phyloP scores from a whole-genome alignment of 2,329 filamentous ascomycete species.

The Venturia nashicola region DNA sequence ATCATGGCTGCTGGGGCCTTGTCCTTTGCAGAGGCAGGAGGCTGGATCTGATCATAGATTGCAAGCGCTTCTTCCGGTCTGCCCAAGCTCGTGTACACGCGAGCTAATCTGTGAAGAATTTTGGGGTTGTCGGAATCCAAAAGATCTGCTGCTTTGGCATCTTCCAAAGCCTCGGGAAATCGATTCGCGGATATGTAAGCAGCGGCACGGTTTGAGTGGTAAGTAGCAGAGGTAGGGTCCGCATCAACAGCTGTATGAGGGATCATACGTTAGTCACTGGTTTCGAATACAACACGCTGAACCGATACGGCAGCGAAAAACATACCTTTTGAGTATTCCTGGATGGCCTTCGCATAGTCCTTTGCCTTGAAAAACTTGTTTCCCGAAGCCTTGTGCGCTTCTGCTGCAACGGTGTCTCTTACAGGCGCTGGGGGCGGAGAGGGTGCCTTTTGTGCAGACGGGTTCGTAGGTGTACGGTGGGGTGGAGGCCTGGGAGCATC shows the following conservation, averaged over 20 bases:
- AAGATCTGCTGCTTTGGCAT: conserved; percentile 71
- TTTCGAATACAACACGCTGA: conserved; percentile 2
- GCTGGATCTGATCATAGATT: conserved; percentile 69
- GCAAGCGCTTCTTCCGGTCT: conserved; percentile 76
- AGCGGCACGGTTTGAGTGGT: conserved; percentile 87
- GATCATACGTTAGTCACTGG: background rate
- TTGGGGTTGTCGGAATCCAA: conserved; percentile 80
- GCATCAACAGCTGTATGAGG: conserved; percentile 62
- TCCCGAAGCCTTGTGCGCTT: conserved; percentile 81
- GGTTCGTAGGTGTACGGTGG: conserved; percentile 45
- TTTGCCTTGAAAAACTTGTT: conserved; percentile 97
- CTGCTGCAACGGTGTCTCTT: conserved; percentile 49
- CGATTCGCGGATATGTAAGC: conserved; percentile 82
- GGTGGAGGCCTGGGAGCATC: conserved; percentile 55
- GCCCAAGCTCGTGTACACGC: conserved; percentile 80
- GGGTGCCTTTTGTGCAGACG: conserved; percentile 19
- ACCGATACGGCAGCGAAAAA: conserved; percentile 7
- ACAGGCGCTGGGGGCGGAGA: conserved; percentile 27
- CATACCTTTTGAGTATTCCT: conserved; percentile 88
- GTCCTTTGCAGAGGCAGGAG: conserved; percentile 74
- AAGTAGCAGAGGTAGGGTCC: conserved; percentile 74
- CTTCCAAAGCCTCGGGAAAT: conserved; percentile 70
- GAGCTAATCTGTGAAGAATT: conserved; percentile 74
- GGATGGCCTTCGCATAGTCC: conserved; percentile 76
- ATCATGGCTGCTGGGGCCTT: conserved; percentile 72